phyloP scores from a whole-genome alignment of 306 rosid genomes.

The Glycine tomentella region DNA sequence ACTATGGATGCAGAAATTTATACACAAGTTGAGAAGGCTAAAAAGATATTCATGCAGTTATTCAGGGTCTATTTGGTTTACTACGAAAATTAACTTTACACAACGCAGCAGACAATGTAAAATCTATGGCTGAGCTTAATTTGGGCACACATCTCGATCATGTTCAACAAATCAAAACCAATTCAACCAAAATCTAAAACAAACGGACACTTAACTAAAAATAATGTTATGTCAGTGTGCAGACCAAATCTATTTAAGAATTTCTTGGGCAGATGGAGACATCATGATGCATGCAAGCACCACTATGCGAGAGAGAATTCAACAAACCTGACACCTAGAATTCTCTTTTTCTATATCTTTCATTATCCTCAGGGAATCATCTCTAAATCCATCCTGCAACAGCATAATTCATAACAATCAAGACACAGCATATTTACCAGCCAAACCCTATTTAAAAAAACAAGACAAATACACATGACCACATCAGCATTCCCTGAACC shows the following conservation, averaged over 20 bases:
- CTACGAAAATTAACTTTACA: background rate
- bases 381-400: constrained; percentile 89
- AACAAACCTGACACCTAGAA: constrained; percentile 78
- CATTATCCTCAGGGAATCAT: constrained; percentile 89
- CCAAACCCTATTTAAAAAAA: background rate
- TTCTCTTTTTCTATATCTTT: constrained; percentile 71
- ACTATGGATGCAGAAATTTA: background rate
- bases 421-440: background rate
- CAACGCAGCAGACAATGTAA: background rate
- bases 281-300: constrained; percentile 21
- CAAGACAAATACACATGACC: background rate
- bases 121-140: too few species aligned
- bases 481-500: constrained; percentile 10
- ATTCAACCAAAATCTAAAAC: too few species aligned
- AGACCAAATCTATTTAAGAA: background rate
- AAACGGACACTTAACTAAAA: too few species aligned
- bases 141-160: too few species aligned
- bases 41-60: background rate
- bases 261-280: background rate
- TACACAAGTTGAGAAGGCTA: background rate
- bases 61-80: background rate
- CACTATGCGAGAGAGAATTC: constrained; percentile 12
- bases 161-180: too few species aligned
- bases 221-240: background rate
- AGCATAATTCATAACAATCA: constrained; percentile 34